Evolutionary conservation across 345 rosid genomes (phyloP).

Genomic region (Mercurialis annua): DNA sequence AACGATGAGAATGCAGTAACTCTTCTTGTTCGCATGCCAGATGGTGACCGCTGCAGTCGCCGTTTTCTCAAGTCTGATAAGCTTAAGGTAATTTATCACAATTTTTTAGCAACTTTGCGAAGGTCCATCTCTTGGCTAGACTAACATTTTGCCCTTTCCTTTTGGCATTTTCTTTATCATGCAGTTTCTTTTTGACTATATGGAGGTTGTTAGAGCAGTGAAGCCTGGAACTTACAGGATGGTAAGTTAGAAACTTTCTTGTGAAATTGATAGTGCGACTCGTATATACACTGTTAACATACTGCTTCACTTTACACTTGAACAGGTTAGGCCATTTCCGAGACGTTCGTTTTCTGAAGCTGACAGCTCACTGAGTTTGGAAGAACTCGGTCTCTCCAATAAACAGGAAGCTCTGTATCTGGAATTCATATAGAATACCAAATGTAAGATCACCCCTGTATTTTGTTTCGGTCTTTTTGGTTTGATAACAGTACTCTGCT

Average conservation of each 20-base stretch:
- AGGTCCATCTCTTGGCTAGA: not conserved
- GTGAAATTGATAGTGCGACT: too few relatives aligned
- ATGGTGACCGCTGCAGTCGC: slow-evolving; percentile 74
- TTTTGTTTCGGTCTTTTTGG: not conserved
- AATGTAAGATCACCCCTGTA: not conserved
- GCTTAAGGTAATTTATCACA: slow-evolving; percentile 53
- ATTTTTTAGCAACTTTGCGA: slow-evolving; percentile 8
- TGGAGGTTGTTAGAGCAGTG: slow-evolving; percentile 54
- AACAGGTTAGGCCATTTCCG: slow-evolving; percentile 79
- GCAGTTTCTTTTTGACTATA: slow-evolving; percentile 71
- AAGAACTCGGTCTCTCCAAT: slow-evolving; percentile 62
- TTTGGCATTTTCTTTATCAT: not conserved
- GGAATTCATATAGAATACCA: slow-evolving; percentile 40
- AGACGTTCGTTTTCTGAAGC: slow-evolving; percentile 47
- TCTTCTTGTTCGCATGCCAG: slow-evolving; percentile 74
- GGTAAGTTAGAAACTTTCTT: slow-evolving; percentile 42
- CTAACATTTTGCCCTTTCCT: slow-evolving; percentile 21
- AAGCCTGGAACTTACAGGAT: slow-evolving; percentile 67
- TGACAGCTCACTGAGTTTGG: slow-evolving; percentile 52
- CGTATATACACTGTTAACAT: not conserved
- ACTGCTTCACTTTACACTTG: slow-evolving; percentile 19
- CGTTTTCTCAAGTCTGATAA: slow-evolving; percentile 77
- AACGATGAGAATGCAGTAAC: slow-evolving; percentile 58
- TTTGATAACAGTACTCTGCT: not conserved
- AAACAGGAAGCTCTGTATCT: slow-evolving; percentile 81